phyloP scores from a whole-genome alignment of 176 grass and related monocot species.

The Bromus sterilis region DNA sequence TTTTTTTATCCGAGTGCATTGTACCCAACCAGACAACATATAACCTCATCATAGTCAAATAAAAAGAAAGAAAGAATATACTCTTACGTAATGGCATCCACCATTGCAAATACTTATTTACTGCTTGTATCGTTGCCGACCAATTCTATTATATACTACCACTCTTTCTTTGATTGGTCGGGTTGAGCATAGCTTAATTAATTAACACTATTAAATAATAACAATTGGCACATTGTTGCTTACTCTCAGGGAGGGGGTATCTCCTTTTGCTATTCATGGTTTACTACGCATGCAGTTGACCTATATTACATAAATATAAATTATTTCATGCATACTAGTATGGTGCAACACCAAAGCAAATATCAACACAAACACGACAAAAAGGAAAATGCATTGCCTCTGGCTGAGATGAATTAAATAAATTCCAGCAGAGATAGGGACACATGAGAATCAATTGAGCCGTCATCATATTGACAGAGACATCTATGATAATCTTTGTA shows the following conservation, averaged over 20 bases:
- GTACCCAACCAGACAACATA: background rate
- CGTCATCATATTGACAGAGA: background rate
- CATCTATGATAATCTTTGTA: background rate
- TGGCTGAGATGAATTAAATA: background rate
- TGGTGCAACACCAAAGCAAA: background rate
- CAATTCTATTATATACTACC: background rate
- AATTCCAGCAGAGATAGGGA: background rate
- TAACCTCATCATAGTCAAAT: background rate
- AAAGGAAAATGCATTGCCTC: background rate
- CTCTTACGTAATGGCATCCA: background rate
- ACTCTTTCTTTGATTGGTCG: background rate
- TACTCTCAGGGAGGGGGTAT: background rate
- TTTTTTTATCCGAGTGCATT: background rate
- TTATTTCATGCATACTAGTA: background rate
- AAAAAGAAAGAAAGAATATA: background rate
- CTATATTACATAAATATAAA: background rate
- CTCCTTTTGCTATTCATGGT: background rate
- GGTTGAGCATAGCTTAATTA: background rate
- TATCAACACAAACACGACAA: background rate
- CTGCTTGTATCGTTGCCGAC: background rate
- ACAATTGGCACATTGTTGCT: background rate
- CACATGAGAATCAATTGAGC: background rate
- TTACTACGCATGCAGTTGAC: background rate
- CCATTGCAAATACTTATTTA: too few relatives aligned
- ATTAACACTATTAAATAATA: background rate